phyloP scores from a whole-genome alignment of 371 early-diverging fungal species.

The Syncephalastrum racemosum region DNA sequence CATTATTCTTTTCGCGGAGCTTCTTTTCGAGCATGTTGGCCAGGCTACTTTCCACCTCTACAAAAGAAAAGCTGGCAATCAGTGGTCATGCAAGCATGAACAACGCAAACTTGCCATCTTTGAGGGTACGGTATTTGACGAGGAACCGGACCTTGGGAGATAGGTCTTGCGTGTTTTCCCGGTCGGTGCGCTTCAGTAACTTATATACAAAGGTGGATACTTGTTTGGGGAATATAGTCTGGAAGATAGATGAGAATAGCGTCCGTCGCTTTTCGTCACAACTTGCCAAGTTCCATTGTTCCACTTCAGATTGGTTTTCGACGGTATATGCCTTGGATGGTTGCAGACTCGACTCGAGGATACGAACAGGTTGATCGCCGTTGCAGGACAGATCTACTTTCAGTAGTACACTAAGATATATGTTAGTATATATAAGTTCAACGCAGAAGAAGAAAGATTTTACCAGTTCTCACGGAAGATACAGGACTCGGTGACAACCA shows the following conservation, averaged over 20 bases:
- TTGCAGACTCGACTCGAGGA: conserved; percentile 46
- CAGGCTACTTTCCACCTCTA: conserved; percentile 68
- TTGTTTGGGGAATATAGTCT: conserved; percentile 66
- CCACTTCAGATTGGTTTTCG: conserved; percentile 34
- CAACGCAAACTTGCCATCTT: conserved; percentile 44
- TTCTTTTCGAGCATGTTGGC: conserved; percentile 43
- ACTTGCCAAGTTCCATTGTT: conserved; percentile 54
- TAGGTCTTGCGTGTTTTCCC: conserved; percentile 11
- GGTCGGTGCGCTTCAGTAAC: conserved; percentile 37
- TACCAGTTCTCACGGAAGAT: conserved; percentile 63
- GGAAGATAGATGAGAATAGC: background rate
- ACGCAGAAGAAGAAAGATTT: background rate
- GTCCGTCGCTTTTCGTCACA: background rate
- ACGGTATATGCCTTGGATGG: conserved; percentile 48
- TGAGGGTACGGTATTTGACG: conserved; percentile 54
- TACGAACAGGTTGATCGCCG: conserved; percentile 60
- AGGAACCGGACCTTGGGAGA: conserved; percentile 56
- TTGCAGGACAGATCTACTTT: conserved; percentile 61
- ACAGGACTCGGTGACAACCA: conserved; percentile 56
- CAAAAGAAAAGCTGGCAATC: background rate
- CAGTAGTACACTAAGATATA: conserved; percentile 44
- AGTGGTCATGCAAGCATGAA: background rate
- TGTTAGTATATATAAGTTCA: too few relatives aligned
- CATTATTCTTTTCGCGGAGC: conserved; percentile 43
- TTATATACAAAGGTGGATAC: conserved; percentile 64